Evolutionary conservation across 2,329 filamentous ascomycete genomes (phyloP).

Genomic region (Aspergillus udagawae): DNA sequence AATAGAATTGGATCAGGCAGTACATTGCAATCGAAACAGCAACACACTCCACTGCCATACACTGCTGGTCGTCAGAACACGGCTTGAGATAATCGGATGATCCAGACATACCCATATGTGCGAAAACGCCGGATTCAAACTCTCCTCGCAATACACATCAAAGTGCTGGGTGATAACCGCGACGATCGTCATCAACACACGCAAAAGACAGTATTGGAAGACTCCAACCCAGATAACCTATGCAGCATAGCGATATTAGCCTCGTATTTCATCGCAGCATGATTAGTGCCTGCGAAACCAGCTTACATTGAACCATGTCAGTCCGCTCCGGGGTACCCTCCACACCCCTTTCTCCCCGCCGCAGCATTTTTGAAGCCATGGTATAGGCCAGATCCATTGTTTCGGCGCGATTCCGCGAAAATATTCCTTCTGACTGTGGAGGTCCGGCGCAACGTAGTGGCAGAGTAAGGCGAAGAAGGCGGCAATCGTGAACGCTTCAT

Average conservation of each 20-base stretch:
- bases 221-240: slow-evolving; percentile 66
- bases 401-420: slow-evolving; percentile 66
- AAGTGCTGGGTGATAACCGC: slow-evolving; percentile 69
- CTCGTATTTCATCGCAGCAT: no score
- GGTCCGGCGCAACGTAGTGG: slow-evolving; percentile 70
- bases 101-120: slow-evolving; percentile 69
- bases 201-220: slow-evolving; percentile 81
- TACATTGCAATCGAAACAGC: slow-evolving; percentile 84
- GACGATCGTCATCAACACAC: slow-evolving; percentile 73
- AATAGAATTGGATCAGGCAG: slow-evolving; percentile 81
- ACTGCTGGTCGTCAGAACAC: slow-evolving; percentile 34
- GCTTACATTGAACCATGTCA: slow-evolving; percentile 80
- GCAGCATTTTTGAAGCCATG: slow-evolving; percentile 66
- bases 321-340: slow-evolving; percentile 70
- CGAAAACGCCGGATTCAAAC: slow-evolving; percentile 71
- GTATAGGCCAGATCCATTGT: slow-evolving; percentile 72
- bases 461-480: slow-evolving; percentile 83
- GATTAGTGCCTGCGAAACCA: not conserved
- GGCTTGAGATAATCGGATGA: slow-evolving; percentile 4
- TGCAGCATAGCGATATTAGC: not conserved
- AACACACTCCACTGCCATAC: slow-evolving; percentile 63
- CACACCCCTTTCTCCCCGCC: slow-evolving; percentile 66
- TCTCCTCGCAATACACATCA: slow-evolving; percentile 72
- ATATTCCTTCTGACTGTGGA: slow-evolving; percentile 78
- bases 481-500: slow-evolving; percentile 83